Evolutionary conservation across 2,329 filamentous ascomycete genomes (phyloP), one percentile per base, ranked within the genome.

Genomic region (Elsinoe fawcettii): DNA sequence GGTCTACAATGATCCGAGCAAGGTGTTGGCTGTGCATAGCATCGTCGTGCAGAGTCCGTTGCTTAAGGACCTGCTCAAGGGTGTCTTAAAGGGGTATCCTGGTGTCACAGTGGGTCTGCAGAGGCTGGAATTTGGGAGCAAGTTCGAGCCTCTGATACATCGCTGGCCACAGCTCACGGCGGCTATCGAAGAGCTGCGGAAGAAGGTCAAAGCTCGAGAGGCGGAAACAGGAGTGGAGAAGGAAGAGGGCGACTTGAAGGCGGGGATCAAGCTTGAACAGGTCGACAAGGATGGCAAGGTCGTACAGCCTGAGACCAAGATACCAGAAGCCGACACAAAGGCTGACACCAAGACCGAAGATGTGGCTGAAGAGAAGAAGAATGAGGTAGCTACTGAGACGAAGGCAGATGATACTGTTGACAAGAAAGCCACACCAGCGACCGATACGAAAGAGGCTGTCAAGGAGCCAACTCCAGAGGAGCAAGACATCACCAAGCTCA

Each of bases 131-230:
- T 86, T 88, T 60, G 67, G 71, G 6, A 78, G 77, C 0, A 82
- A 81, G 0, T 87, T 87, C 60, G 72, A 80, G 62, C 80, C 81
- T 0, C 80, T 88, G 51, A 80, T 87, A 39, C 83, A 88, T 67
- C 77, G 84, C 30, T 88, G 84, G 83, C 70, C 66, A 0, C 67
- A 71, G 39, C 62, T 75, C 8, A 61, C 74, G 1, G 64, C 71
- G 5, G 74, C 84, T 1, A 66, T 69, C 22, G 56, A 59, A 12
- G 55, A 60, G n/a, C 58, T 69, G 14, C 61, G 62, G 41, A 23
- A 58, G 9, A 41, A 61, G 20, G 39, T 41, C 51, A 43, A 32
- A 37, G 23, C 22, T 20, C 57, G 22, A 9, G 27, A 11, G 39
- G n/a, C 41, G 11, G 49, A 34, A 5, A 34, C 22, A 16, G 16